These are phyloP conservation scores for Kwoniella sp. DNA, from an alignment of 768 basidiomycete species.

Conservation along the genomic window DNA sequence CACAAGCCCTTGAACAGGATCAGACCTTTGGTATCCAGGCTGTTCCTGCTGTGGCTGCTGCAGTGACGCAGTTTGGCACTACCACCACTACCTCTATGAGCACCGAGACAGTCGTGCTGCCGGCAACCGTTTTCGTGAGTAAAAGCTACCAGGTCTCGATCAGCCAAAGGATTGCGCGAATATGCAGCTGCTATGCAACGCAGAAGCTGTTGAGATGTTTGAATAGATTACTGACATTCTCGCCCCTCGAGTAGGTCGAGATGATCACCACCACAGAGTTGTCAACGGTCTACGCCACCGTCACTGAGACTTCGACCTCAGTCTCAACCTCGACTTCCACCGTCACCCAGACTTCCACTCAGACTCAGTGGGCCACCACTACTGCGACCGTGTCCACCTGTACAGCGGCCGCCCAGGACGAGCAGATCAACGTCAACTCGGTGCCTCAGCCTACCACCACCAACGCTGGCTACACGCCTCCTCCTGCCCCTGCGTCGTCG, in stretches of 20 bases:
- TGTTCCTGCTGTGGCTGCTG: background rate
- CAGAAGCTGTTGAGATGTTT: no score
- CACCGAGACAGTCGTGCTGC: conserved; percentile 15
- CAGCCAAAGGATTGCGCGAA: no score
- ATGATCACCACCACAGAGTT: conserved; percentile 25
- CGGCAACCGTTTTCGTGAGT: conserved; percentile 30
- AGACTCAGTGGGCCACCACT: conserved; percentile 14
- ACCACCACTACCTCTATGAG: conserved; percentile 18
- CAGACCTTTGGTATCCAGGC: background rate
- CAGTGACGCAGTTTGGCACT: background rate
- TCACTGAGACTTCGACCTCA: conserved; percentile 19
- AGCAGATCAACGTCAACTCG: conserved; percentile 10
- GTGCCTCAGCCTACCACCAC: conserved; percentile 5
- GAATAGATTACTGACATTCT: background rate
- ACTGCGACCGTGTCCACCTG: conserved; percentile 6
- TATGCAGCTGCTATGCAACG: background rate
- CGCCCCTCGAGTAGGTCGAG: conserved; percentile 14
- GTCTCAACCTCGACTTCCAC: conserved; percentile 14
- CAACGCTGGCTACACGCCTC: conserved; percentile 9
- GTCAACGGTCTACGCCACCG: conserved; percentile 15
- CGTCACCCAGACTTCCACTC: conserved; percentile 21
- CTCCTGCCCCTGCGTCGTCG: background rate
- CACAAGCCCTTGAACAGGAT: conserved; percentile 4
- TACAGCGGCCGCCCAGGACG: background rate
- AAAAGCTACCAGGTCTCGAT: background rate